These are phyloP conservation scores for Zygosaccharomyces sapae DNA, from an alignment of 1,139 yeast genomes.

Conservation along the genomic window DNA sequence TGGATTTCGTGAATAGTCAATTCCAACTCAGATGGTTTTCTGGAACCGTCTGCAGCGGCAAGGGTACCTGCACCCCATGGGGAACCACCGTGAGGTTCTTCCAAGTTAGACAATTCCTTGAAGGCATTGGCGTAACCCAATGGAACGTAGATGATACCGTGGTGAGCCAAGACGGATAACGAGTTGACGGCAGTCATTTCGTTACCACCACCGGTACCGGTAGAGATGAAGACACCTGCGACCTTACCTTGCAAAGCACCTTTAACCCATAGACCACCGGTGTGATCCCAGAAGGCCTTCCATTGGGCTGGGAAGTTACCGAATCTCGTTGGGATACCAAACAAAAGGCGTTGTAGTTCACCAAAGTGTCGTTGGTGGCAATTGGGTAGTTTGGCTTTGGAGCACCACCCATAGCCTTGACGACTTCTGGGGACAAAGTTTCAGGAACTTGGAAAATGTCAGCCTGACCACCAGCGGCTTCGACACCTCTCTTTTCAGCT, in stretches of 20 bases:
- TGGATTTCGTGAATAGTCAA: constrained; percentile 55
- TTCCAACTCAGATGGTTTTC: constrained; percentile 66
- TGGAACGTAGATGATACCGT: constrained; percentile 76
- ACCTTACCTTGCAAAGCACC: constrained; percentile 74
- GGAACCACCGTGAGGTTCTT: constrained; percentile 76
- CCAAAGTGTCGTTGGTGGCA: constrained; percentile 57
- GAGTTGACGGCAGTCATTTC: constrained; percentile 66
- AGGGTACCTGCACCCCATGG: constrained; percentile 88
- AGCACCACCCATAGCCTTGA: constrained; percentile 61
- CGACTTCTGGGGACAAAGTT: constrained; percentile 63
- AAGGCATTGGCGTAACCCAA: constrained; percentile 69
- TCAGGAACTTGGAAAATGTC: constrained; percentile 76
- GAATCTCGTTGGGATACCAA: constrained; percentile 80
- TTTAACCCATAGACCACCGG: constrained; percentile 78
- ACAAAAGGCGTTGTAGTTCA: constrained; percentile 68
- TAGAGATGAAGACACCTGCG: constrained; percentile 71
- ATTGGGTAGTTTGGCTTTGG: constrained; percentile 65
- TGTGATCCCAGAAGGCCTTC: constrained; percentile 75
- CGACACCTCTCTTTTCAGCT: constrained; percentile 66
- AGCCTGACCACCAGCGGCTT: constrained; percentile 68
- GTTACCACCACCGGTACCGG: constrained; percentile 83
- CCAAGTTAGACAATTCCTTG: constrained; percentile 53
- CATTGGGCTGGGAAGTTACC: constrained; percentile 81
- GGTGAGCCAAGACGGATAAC: constrained; percentile 67
- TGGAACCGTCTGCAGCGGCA: constrained; percentile 77